These are phyloP conservation scores for Saccharum officinarum DNA, from an alignment of 176 grass and related monocot species.

Conservation along the genomic window DNA sequence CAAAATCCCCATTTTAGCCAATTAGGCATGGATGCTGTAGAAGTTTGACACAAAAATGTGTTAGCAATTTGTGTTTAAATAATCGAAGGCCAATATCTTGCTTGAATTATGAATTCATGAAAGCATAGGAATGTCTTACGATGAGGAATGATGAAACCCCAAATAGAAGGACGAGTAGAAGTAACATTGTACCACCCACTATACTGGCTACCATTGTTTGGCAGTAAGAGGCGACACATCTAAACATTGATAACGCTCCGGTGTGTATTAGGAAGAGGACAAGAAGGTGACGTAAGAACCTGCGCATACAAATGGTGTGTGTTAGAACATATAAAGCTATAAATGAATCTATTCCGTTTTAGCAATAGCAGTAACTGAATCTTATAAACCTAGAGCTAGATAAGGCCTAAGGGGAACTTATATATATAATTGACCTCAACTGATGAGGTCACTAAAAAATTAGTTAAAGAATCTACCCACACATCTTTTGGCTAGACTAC, in stretches of 20 bases:
- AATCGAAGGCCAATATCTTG: neutral
- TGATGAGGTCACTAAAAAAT: neutral
- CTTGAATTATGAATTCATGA: neutral
- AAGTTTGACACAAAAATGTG: neutral
- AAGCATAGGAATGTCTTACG: constrained; percentile 40
- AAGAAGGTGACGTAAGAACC: constrained; percentile 62
- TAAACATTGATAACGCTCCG: constrained; percentile 55
- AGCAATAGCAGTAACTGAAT: neutral
- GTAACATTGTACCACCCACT: constrained; percentile 7
- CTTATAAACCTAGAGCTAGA: neutral
- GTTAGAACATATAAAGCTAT: neutral
- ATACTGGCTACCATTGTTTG: constrained; percentile 41
- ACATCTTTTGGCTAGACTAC: neutral
- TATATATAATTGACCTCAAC: neutral
- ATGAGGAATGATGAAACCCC: constrained; percentile 77
- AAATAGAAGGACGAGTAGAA: constrained; percentile 44
- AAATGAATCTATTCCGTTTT: neutral
- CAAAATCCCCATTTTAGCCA: constrained; percentile 91
- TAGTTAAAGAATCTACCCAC: neutral
- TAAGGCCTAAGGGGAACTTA: neutral
- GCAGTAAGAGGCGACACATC: constrained; percentile 47
- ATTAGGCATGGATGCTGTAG: constrained; percentile 54
- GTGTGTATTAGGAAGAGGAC: constrained; percentile 55
- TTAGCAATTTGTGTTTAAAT: neutral
- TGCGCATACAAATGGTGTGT: neutral